Evolutionary conservation across 352 stramenopile genomes (phyloP).

Genomic region (Globisporangium spinosum): DNA sequence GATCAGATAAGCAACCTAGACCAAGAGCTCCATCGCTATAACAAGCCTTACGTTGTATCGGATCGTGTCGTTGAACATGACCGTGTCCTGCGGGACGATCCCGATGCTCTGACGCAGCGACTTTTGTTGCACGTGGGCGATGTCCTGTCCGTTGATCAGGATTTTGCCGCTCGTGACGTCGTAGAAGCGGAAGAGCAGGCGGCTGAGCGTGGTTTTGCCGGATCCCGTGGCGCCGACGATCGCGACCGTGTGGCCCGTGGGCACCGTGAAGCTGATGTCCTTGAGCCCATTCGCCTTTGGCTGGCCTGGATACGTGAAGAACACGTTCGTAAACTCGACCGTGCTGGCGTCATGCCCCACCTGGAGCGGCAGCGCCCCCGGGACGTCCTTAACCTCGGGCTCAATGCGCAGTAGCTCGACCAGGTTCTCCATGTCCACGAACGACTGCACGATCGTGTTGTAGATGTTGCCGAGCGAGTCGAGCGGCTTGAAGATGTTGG

Average conservation of each 20-base stretch:
- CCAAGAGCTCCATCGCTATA: no score
- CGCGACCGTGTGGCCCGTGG: slow-evolving; percentile 86
- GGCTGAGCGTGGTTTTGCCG: slow-evolving; percentile 93
- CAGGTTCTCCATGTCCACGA: slow-evolving; percentile 96
- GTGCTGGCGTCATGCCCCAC: slow-evolving; percentile 36
- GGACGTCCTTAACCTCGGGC: slow-evolving; percentile 90
- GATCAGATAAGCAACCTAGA: no score
- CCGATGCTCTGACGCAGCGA: slow-evolving; percentile 89
- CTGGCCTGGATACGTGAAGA: slow-evolving; percentile 91
- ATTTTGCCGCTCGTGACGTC: slow-evolving; percentile 84
- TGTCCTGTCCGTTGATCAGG: slow-evolving; percentile 89
- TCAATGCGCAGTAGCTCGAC: slow-evolving; percentile 92
- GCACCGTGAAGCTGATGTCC: slow-evolving; percentile 63
- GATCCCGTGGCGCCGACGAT: slow-evolving; percentile 91
- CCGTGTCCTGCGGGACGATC: slow-evolving; percentile 95
- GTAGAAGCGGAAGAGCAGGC: slow-evolving; percentile 96
- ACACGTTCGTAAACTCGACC: slow-evolving; percentile 92
- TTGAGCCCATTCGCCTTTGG: slow-evolving; percentile 84
- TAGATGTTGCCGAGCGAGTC: slow-evolving; percentile 96
- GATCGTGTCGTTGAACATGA: slow-evolving; percentile 98
- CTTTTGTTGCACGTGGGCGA: slow-evolving; percentile 81
- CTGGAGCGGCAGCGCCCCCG: slow-evolving; percentile 56
- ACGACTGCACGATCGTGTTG: slow-evolving; percentile 94
- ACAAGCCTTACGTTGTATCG: slow-evolving; percentile 91
- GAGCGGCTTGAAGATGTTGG: slow-evolving; percentile 95